These are phyloP conservation scores for Plasmodium gallinaceum DNA, from an alignment of 169 alveolate genomes.

Conservation along the genomic window DNA sequence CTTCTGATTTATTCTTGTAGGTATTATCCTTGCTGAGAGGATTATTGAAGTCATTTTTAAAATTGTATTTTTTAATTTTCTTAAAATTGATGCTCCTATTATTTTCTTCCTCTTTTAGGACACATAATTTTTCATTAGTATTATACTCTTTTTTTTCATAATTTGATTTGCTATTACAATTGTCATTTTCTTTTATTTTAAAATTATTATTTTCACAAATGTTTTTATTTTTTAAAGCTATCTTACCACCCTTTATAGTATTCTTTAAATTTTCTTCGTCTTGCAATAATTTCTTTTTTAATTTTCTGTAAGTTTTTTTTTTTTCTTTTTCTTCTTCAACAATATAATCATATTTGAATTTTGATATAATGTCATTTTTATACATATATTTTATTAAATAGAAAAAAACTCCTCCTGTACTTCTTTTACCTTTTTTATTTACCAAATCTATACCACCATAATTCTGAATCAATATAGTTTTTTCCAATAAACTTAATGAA, in stretches of 20 bases:
- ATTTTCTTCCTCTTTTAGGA: neutral
- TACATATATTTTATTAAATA: conserved; percentile 87
- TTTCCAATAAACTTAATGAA: conserved; percentile 84
- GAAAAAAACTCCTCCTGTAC: conserved; percentile 92
- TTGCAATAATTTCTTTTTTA: conserved; percentile 67
- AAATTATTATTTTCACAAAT: neutral
- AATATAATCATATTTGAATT: conserved; percentile 89
- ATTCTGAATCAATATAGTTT: conserved; percentile 87
- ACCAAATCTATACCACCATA: conserved; percentile 91
- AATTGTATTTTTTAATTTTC: neutral
- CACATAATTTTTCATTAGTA: neutral
- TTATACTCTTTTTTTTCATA: neutral
- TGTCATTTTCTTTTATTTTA: neutral
- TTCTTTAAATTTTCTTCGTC: conserved; percentile 60
- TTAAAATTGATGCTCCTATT: neutral
- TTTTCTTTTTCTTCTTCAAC: conserved; percentile 89
- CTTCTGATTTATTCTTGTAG: neutral
- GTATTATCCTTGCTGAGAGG: neutral
- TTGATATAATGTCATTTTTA: conserved; percentile 85
- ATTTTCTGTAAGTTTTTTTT: conserved; percentile 83
- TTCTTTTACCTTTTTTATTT: conserved; percentile 89
- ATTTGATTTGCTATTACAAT: neutral
- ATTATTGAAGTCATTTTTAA: neutral
- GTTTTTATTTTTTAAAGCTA: no score
- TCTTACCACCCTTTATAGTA: neutral